Evolutionary conservation across 106 monocot species (phyloP).

Genomic region (Dioscorea zingiberensis): DNA sequence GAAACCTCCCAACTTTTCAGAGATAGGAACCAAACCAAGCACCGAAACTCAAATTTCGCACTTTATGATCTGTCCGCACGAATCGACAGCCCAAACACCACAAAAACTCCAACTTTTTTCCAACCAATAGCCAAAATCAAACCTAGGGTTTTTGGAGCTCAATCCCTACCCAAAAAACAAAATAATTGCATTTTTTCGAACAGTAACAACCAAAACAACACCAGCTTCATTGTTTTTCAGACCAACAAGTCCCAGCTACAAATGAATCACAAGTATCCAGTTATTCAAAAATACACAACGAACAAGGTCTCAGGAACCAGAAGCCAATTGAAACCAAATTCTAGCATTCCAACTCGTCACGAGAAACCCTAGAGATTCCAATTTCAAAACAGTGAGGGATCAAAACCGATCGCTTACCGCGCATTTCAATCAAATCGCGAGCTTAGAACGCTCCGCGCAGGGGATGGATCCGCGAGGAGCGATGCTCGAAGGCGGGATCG

Average conservation of each 20-base stretch:
- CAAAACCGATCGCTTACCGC: neutral
- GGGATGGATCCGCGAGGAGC: neutral
- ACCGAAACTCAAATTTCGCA: too few species aligned
- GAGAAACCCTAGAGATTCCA: too few species aligned
- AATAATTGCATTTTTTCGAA: neutral
- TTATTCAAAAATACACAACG: too few species aligned
- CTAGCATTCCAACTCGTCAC: too few species aligned
- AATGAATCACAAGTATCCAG: too few species aligned
- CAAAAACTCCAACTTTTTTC: neutral
- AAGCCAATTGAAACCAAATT: too few species aligned
- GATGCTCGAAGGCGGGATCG: neutral
- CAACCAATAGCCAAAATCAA: neutral
- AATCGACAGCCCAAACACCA: too few species aligned
- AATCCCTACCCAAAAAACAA: neutral
- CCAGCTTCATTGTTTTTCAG: too few species aligned
- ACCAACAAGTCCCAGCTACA: too few species aligned
- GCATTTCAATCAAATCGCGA: neutral
- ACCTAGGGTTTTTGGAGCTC: neutral
- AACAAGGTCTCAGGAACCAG: too few species aligned
- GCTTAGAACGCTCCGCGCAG: neutral
- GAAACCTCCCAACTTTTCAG: neutral
- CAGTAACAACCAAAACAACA: neutral
- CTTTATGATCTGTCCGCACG: too few species aligned
- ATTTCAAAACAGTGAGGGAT: neutral
- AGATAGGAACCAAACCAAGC: too few species aligned